These are phyloP conservation scores for Neolentinus lepideus DNA, from an alignment of 1,284 basidiomycete species.

Conservation along the genomic window DNA sequence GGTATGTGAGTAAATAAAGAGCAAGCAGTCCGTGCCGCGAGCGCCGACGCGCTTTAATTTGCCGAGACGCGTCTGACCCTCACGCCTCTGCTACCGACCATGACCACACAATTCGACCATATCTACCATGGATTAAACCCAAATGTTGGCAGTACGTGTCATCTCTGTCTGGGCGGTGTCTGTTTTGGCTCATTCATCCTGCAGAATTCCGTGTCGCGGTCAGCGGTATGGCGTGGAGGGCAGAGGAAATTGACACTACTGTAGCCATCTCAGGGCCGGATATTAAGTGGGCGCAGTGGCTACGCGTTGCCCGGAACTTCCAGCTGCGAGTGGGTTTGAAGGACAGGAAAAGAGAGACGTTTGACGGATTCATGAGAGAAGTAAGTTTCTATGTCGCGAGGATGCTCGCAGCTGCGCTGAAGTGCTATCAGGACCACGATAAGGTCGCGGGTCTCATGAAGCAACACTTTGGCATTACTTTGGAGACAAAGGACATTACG, in stretches of 20 bases:
- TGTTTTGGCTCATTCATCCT: conserved; percentile 5
- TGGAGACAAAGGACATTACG: conserved; percentile 84
- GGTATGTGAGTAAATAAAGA: no score
- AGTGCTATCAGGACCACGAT: conserved; percentile 65
- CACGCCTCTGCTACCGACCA: conserved; percentile 22
- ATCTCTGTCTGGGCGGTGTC: neutral
- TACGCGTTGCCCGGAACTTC: conserved; percentile 87
- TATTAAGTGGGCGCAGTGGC: conserved; percentile 87
- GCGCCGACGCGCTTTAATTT: neutral
- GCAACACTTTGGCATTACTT: conserved; percentile 77
- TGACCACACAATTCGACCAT: conserved; percentile 74
- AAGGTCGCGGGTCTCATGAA: conserved; percentile 71
- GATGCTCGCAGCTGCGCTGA: conserved; percentile 1
- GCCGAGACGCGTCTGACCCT: neutral
- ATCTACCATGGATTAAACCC: conserved; percentile 73
- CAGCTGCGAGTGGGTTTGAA: conserved; percentile 82
- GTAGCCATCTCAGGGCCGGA: conserved; percentile 65
- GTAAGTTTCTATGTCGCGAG: conserved; percentile 37
- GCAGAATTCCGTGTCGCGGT: conserved; percentile 83
- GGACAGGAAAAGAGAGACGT: conserved; percentile 74
- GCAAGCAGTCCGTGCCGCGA: neutral
- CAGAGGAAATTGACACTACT: conserved; percentile 56
- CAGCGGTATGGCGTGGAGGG: conserved; percentile 92
- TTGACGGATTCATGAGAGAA: conserved; percentile 92
- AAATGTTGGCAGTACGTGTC: conserved; percentile 73